These are phyloP conservation scores for Petunia axillaris DNA, from an alignment of 257 asterid genomes.

Conservation along the genomic window DNA sequence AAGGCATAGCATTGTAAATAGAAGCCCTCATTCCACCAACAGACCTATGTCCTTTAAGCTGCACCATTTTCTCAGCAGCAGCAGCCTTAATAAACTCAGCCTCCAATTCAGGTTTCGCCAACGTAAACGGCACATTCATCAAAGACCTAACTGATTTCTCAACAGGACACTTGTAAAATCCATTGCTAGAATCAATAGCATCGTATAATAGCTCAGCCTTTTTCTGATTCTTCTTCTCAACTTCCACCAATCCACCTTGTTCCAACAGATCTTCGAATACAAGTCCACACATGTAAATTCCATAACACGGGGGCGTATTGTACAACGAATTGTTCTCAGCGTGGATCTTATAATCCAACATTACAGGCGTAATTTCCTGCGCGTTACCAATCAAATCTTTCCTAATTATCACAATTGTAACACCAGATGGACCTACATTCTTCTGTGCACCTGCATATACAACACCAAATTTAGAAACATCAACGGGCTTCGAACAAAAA, in stretches of 20 bases:
- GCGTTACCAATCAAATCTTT: constrained; percentile 79
- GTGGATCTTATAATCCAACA: constrained; percentile 93
- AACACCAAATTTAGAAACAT: constrained; percentile 68
- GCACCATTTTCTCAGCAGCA: constrained; percentile 94
- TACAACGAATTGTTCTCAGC: constrained; percentile 82
- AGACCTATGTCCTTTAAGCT: constrained; percentile 92
- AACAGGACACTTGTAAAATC: constrained; percentile 83
- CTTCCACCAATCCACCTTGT: constrained; percentile 84
- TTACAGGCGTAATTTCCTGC: constrained; percentile 73
- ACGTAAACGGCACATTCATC: constrained; percentile 92
- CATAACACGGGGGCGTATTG: constrained; percentile 94
- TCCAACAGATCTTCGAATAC: constrained; percentile 86
- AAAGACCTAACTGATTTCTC: constrained; percentile 82
- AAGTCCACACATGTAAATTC: constrained; percentile 90
- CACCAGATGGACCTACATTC: constrained; percentile 97
- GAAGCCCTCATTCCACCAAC: constrained; percentile 99
- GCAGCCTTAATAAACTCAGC: constrained; percentile 90
- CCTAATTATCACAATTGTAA: constrained; percentile 71
- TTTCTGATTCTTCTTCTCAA: constrained; percentile 77
- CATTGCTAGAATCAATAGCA: constrained; percentile 79
- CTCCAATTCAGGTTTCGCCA: constrained; percentile 82
- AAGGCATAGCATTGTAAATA: constrained; percentile 94
- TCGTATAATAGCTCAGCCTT: constrained; percentile 72
- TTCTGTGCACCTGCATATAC: constrained; percentile 99
- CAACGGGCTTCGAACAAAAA: constrained; percentile 91